These are phyloP conservation scores for Starmera dryadoides DNA, from an alignment of 805 yeast species.

Conservation along the genomic window DNA sequence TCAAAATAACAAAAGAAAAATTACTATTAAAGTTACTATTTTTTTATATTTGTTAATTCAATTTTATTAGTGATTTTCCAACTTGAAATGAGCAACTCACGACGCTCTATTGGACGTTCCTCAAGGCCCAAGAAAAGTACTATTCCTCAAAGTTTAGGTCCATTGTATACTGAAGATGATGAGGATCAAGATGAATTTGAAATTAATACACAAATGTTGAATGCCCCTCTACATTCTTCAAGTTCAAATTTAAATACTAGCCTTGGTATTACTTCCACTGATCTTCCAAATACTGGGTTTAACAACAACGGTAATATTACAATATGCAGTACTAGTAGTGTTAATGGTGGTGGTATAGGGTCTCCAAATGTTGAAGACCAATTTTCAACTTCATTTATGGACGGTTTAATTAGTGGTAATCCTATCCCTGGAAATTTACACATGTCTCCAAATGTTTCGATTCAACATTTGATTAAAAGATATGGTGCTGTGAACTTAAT, in stretches of 20 bases:
- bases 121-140: background rate
- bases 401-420: no score
- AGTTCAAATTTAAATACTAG: background rate
- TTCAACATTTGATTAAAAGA: constrained; percentile 23
- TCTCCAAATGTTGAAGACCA: no score
- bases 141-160: background rate
- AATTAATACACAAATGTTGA: background rate
- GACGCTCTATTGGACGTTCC: background rate
- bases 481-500: constrained; percentile 30
- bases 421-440: constrained; percentile 29
- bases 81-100: no score
- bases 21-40: no score
- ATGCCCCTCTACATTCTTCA: background rate
- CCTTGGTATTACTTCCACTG: background rate
- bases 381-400: no score
- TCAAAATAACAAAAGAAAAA: no score
- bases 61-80: no score
- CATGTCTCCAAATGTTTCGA: constrained; percentile 22
- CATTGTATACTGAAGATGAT: background rate
- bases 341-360: no score
- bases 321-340: no score
- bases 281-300: no score
- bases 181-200: background rate
- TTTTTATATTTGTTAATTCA: no score
- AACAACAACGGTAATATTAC: no score